A percentile compares a stretch with the other conserved stretches of the same genome.
These are phyloP conservation scores for Aristolochia fimbriata DNA, from an alignment of 164 flowering plant species.

Conservation along the genomic window DNA sequence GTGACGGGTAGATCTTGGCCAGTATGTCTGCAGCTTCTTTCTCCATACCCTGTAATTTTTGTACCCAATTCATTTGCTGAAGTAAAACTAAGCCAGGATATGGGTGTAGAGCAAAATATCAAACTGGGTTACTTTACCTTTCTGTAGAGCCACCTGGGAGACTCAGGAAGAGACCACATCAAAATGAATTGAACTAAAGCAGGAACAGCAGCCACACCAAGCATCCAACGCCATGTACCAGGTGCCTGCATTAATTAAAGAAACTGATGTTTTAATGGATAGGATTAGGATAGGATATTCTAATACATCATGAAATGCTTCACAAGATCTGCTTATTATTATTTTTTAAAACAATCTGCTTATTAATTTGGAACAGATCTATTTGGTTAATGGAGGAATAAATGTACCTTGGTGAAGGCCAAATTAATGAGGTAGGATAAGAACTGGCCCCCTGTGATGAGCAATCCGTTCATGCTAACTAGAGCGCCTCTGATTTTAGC, in stretches of 20 bases:
- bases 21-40: conserved; percentile 49
- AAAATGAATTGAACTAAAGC: conserved; percentile 58
- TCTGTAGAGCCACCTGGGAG: conserved; percentile 86
- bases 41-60: conserved; percentile 29
- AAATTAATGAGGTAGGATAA: conserved; percentile 67
- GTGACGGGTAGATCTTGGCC: conserved; percentile 50
- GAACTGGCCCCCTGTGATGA: conserved; percentile 83
- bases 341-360: too few relatives aligned
- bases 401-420: conserved; percentile 53
- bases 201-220: conserved; percentile 79
- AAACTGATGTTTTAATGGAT: too few relatives aligned
- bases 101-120: not conserved
- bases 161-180: conserved; percentile 76
- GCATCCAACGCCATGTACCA: conserved; percentile 94
- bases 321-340: not conserved
- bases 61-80: not conserved
- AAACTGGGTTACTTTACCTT: conserved; percentile 24
- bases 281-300: too few relatives aligned
- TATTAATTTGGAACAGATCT: too few relatives aligned
- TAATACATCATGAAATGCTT: not conserved
- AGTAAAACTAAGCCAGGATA: not conserved
- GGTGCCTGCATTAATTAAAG: conserved; percentile 27
- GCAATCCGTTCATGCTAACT: conserved; percentile 68
- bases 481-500: conserved; percentile 43
- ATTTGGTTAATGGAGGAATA: too few relatives aligned